Evolutionary conservation across 495 filamentous ascomycete genomes (phyloP).

Genomic region (Neurospora pannonica): DNA sequence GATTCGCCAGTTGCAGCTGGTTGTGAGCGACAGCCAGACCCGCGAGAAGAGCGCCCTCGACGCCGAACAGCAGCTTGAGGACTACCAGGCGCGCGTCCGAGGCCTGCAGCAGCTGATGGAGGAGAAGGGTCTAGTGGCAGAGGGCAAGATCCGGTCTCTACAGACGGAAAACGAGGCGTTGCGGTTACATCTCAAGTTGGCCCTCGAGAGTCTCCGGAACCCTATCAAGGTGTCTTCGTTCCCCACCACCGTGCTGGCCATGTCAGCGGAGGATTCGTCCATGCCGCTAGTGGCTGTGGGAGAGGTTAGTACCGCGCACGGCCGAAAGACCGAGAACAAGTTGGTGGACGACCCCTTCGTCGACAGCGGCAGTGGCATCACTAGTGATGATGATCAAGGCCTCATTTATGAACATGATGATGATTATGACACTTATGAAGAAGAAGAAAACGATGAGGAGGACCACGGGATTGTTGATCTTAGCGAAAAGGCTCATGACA

Average conservation of each 20-base stretch:
- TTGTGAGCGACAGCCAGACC: conserved; percentile 48
- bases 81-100: conserved; percentile 81
- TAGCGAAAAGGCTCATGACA: conserved; percentile 38
- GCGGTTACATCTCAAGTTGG: conserved; percentile 74
- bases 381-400: neutral
- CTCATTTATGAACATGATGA: conserved; percentile 3
- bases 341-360: neutral
- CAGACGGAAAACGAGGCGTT: conserved; percentile 85
- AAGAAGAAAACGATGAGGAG: conserved; percentile 14
- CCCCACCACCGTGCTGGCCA: neutral
- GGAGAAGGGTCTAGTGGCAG: conserved; percentile 74
- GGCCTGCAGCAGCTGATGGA: conserved; percentile 92
- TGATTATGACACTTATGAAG: conserved; percentile 14
- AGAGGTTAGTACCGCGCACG: neutral
- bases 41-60: conserved; percentile 34
- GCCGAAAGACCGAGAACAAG: neutral
- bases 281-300: neutral
- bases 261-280: neutral
- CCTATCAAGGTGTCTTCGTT: conserved; percentile 46
- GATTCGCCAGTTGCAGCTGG: conserved; percentile 73
- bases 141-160: conserved; percentile 81
- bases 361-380: neutral
- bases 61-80: conserved; percentile 69
- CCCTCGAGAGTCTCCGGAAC: conserved; percentile 77
- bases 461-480: neutral